phyloP scores from a whole-genome alignment of 768 basidiomycete genomes.

The Boletus fagicola region DNA sequence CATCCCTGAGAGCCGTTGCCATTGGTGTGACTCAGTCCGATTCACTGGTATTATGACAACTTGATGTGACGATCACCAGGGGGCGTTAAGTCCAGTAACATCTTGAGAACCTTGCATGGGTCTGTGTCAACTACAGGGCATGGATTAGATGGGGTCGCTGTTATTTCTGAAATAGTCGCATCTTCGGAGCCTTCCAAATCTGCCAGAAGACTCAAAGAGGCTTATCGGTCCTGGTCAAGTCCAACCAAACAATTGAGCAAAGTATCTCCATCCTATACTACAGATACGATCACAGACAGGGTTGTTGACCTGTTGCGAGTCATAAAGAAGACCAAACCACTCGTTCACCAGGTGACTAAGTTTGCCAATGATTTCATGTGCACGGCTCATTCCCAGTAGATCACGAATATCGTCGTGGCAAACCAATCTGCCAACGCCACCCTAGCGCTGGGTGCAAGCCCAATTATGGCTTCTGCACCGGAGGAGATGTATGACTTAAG shows the following conservation, averaged over 20 bases:
- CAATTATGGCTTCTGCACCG: conserved; percentile 89
- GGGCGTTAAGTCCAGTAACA: conserved; percentile 79
- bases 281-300: conserved; percentile 38
- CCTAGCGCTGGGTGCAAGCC: conserved; percentile 82
- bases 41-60: not conserved
- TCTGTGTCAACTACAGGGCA: conserved; percentile 57
- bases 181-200: conserved; percentile 54
- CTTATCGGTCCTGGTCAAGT: conserved; percentile 35
- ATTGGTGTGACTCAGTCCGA: conserved; percentile 59
- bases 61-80: conserved; percentile 44
- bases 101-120: conserved; percentile 73
- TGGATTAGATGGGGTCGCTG: conserved; percentile 76
- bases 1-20: conserved; percentile 67
- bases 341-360: conserved; percentile 73
- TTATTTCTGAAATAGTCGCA: conserved; percentile 83
- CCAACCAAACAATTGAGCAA: not conserved
- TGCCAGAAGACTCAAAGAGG: conserved; percentile 44
- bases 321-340: conserved; percentile 55
- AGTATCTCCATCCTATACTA: conserved; percentile 20
- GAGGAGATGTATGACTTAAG: conserved; percentile 81
- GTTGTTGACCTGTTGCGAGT: conserved; percentile 50
- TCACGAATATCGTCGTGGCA: conserved; percentile 85
- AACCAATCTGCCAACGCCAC: conserved; percentile 91
- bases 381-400: conserved; percentile 42
- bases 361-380: not conserved